Base-by-base conservation (phyloP, 768 basidiomycete genomes). In the Mycena amicta region DNA sequence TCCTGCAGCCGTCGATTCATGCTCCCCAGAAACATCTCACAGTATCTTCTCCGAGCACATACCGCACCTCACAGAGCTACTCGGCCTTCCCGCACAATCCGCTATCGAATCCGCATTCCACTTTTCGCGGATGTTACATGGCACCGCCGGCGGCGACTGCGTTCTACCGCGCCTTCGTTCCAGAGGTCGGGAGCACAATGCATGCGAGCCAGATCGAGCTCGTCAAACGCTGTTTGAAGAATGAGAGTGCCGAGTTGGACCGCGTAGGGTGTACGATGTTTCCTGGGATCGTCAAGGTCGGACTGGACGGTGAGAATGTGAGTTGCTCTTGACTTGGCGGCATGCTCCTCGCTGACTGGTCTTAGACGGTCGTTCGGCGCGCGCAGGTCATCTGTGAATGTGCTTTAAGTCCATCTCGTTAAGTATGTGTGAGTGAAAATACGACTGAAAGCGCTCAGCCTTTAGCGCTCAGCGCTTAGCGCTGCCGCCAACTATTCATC, bases 361-460 rank as follows among this genome's bases (percentile, higher is more conserved):
- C 25, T n/a, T 65, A 83, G 79, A 87, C 84, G 18, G 87, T 93
- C 45, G 90, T 95, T 12, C 74, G 91, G 59, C 77, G 92, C 53
- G 92, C 93, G 16, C 93, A 93, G 72, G 92, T 92, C 15, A 86
- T 93, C 46, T 94, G 92, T 66, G 89, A 91, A 72, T 95, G 90
- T 67, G 91, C 92, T 1, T 73, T 92, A 8, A 37, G 33, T 37
- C n/a, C n/a, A n/a, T n/a, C n/a, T n/a, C n/a, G n/a, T n/a, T n/a
- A n/a, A n/a, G n/a, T n/a, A n/a, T n/a, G n/a, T n/a, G n/a, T n/a
- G n/a, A n/a, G n/a, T n/a, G n/a, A n/a, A n/a, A n/a, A n/a, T n/a
- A n/a, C n/a, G n/a, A n/a, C n/a, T n/a, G n/a, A n/a, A n/a, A n/a
- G n/a, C n/a, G n/a, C n/a, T n/a, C n/a, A n/a, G n/a, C n/a, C n/a